Conservation (phyloP, 1,284 basidiomycete species). For the Microbotryum saponariae region DNA sequence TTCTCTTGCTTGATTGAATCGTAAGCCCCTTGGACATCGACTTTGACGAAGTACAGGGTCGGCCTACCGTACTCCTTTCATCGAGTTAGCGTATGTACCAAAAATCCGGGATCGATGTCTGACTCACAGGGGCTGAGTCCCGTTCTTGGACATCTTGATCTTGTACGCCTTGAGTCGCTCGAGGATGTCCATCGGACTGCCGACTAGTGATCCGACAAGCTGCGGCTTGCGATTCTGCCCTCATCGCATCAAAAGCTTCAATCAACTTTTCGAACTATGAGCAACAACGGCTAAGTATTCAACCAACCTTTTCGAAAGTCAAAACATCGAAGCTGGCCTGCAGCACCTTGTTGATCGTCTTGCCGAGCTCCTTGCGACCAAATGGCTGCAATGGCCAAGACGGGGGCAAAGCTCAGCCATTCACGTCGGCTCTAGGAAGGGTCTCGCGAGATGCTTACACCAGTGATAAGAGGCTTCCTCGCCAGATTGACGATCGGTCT, state of each 20-base stretch:
- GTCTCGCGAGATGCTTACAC: neutral
- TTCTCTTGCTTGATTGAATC: conserved; percentile 90
- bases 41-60: conserved; percentile 86
- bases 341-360: conserved; percentile 79
- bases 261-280: too few species aligned
- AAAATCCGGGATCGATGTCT: conserved; percentile 8
- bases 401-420: too few species aligned
- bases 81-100: neutral
- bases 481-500: conserved; percentile 89
- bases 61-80: conserved; percentile 50
- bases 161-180: conserved; percentile 64
- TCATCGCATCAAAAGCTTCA: neutral
- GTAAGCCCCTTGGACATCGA: conserved; percentile 92
- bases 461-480: conserved; percentile 48
- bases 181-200: conserved; percentile 77
- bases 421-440: neutral
- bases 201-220: conserved; percentile 67
- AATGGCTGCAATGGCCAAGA: neutral
- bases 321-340: conserved; percentile 75
- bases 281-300: too few species aligned
- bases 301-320: conserved; percentile 68
- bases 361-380: conserved; percentile 35
- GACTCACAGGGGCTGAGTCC: conserved; percentile 53
- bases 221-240: conserved; percentile 56
- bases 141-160: conserved; percentile 45